Percentiles rank a stretch among this genome's conserved stretches.
Evolutionary conservation across 352 stramenopile species (phyloP).

Genomic region (Phytophthora aleatoria): DNA sequence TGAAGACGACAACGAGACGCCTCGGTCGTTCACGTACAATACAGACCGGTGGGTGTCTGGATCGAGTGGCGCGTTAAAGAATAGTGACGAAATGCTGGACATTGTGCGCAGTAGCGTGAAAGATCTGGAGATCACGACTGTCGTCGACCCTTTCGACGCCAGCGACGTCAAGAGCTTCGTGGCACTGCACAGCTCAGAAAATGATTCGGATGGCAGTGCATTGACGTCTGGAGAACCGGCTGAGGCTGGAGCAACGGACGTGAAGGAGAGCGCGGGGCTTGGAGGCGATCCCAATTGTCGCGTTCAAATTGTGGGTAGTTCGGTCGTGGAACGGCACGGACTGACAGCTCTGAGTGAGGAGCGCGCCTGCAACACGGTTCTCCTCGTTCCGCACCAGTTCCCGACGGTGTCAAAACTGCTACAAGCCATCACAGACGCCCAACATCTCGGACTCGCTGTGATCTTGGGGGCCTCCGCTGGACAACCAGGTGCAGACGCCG

Average conservation of each 20-base stretch:
- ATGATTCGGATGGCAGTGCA: conserved; percentile 33
- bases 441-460: conserved; percentile 56
- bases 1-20: conserved; percentile 14
- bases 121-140: conserved; percentile 53
- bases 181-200: conserved; percentile 48
- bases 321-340: conserved; percentile 40
- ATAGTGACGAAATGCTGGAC: conserved; percentile 67
- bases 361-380: conserved; percentile 64
- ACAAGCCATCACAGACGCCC: conserved; percentile 45
- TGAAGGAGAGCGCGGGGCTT: conserved; percentile 23
- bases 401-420: conserved; percentile 53
- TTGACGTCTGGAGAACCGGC: conserved; percentile 11
- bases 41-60: conserved; percentile 66
- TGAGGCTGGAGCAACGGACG: background rate
- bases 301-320: conserved; percentile 53
- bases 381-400: conserved; percentile 61
- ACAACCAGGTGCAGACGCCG: conserved; percentile 36
- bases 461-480: conserved; percentile 50
- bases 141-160: conserved; percentile 71
- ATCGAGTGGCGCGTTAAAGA: conserved; percentile 50
- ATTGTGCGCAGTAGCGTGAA: conserved; percentile 55
- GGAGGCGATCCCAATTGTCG: conserved; percentile 52
- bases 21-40: conserved; percentile 59
- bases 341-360: conserved; percentile 55
- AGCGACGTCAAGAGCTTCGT: conserved; percentile 59